Base-by-base conservation (phyloP, 2,329 filamentous ascomycete species). In the Ophiostoma triangulosporum region DNA sequence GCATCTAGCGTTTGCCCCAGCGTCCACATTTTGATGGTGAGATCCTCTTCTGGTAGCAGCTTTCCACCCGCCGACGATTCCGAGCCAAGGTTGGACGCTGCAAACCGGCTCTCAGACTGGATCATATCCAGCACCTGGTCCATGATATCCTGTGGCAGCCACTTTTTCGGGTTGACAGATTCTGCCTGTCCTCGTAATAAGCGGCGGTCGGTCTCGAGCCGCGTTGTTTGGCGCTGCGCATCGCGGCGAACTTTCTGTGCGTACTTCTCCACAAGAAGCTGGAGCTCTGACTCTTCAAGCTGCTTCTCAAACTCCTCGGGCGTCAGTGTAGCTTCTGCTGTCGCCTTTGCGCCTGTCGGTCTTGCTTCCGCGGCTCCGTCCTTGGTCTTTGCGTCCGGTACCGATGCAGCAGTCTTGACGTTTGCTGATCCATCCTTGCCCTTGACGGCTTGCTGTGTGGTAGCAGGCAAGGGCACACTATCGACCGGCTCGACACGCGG, bases 261-360 rank as follows among this genome's bases (percentile, higher is more conserved):
- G 67, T 91, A 73, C 63, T 89, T 93, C 58, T 97, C 91, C 15
- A 97, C 84, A 6, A 96, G 71, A 22, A 87, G 70, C 66, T 97
- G 90, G 35, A 98, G 73, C 62, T 95, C 88, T n/a, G 88, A 85
- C 62, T 89, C 84, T 65, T 96, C 88, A 15, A 97, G 77, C 62
- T 95, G 88, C 58, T 73, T 82, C 64, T 96, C 93, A 51, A 96
- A 85, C 65, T 97, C 88, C 64, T 96, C 91, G 1, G 91, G 84
- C 49, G 80, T 88, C 59, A 91, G 69, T 27, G 77, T 70, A 53
- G 78, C 70, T 51, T 69, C 65, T 33, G 58, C 27, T 20, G 56
- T 50, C 3, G 57, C 59, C 26, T 57, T 40, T 31, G 57, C 11
- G 27, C 51, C 56, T n/a, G 58, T 56, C 35, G 60, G 52, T 6